Base-by-base conservation (phyloP, 2,329 filamentous ascomycete genomes). In the Stagonosporopsis vannaccii region DNA sequence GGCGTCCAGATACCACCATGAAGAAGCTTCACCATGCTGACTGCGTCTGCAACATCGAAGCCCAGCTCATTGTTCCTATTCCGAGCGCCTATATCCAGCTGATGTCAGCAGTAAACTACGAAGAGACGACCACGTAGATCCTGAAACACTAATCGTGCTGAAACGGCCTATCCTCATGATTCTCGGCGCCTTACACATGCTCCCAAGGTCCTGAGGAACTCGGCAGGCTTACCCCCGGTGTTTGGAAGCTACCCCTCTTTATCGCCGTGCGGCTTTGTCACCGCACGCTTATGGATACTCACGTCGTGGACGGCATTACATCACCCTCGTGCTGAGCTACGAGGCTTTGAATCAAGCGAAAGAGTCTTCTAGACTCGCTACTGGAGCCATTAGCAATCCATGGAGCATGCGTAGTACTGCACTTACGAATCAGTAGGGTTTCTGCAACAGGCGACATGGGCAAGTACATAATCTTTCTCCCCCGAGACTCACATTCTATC, bases 201-300 rank as follows among this genome's bases (percentile, higher is more conserved):
- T 37, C 4, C 19, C 12, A 19, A 11, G 19, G 22, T 25, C 20
- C 8, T 15, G 19, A 33, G 23, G 23, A 33, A 17, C 6, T 15
- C 15, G 13, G 25, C 9, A 4, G 20, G 22, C 33, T 56, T 39
- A 46, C 12, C 13, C 20, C 30, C 53, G 53, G 42, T 37, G 43
- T 51, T 56, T 51, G 43, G 47, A 51, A 51, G 43, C 30, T 56
- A 47, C 53, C 53, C 53, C 53, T 56, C 53, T 43, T 39, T 56
- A 44, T 33, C 35, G 30, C 47, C 53, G 47, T n/a, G 30, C 36
- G 36, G 43, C 47, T 56, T 51, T 47, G 42, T 56, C 47, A 51
- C 19, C 6, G 23, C 28, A 28, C n/a, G 26, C 42, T 47, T 51
- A 12, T 6, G n/a, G 20, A 30, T 23, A 28, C 23, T 4, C 11